Evolutionary conservation across 768 basidiomycete genomes (phyloP), one percentile per base, ranked within the genome.

Genomic region (Lentinus tigrinus): DNA sequence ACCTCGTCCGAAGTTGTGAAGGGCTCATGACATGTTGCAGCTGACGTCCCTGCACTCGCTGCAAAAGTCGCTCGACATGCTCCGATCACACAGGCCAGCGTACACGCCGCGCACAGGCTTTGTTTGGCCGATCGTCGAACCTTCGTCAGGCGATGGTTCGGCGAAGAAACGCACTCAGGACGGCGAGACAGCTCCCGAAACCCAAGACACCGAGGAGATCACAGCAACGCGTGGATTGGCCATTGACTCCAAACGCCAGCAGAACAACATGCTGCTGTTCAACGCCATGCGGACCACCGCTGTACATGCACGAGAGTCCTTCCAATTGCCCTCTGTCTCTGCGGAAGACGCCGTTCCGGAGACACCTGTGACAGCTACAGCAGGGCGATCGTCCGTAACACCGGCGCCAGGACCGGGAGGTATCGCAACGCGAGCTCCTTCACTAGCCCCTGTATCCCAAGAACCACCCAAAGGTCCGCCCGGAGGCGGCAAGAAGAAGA

Each of bases 31-130:
- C 38, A 13, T 46, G 40, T 4, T 26, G 2, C 65, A 89, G 88
- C 79, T 91, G 49, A 85, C 89, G 23, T 83, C 89, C 36, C 69
- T 91, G 36, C 81, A 82, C 65, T 82, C 85, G 11, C 73, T 96
- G 19, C 89, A 91, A 77, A 81, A 83, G 3, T 93, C 93, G 5
- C 77, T 96, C 54, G 83, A 90, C 63, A 80, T 81, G 52, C 75
- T 95, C 63, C 86, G 88, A 54, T 78, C 78, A 57, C 81, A 90
- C 66, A 79, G 88, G 60, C 93, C 93, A 14, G 85, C 88, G 58
- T 93, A 90, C 72, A 91, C 89, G 11, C 92, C 93, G 47, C 82
- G 89, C 44, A 87, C 87, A 26, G 91, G 90, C 6, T 91, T 92
- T 67, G 80, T 87, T 1, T 95, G 93, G 93, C 91, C 93, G 46